phyloP scores from a whole-genome alignment of 1,284 basidiomycete species.

The Ustilago loliicola region DNA sequence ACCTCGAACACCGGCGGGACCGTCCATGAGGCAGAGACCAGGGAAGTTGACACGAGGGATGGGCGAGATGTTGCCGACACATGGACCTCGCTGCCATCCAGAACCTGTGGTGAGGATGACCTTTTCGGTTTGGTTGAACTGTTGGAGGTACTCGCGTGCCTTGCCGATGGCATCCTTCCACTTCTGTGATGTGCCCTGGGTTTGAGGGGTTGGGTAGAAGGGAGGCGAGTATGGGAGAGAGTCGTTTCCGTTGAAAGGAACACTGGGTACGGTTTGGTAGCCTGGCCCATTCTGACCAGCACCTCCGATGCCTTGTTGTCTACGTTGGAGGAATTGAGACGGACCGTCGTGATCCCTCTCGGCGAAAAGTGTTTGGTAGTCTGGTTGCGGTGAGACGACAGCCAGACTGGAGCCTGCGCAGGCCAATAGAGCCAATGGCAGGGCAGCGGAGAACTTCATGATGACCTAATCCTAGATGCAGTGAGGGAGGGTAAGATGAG shows the following conservation, averaged over 20 bases:
- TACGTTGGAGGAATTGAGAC: constrained; percentile 24
- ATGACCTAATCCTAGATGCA: not conserved
- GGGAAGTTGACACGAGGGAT: constrained; percentile 77
- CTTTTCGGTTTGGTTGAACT: constrained; percentile 73
- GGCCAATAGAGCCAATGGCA: constrained; percentile 30
- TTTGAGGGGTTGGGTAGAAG: constrained; percentile 57
- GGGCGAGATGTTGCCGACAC: constrained; percentile 61
- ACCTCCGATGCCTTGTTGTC: constrained; percentile 50
- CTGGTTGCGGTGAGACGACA: constrained; percentile 25
- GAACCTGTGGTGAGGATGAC: constrained; percentile 72
- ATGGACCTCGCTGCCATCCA: constrained; percentile 53
- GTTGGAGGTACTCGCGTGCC: constrained; percentile 70
- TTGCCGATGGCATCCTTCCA: constrained; percentile 77
- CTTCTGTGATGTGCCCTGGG: constrained; percentile 66
- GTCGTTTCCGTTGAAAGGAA: constrained; percentile 55
- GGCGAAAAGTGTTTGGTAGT: constrained; percentile 37
- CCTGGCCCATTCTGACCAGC: constrained; percentile 44
- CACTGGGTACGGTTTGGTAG: constrained; percentile 36
- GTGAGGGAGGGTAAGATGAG: not conserved
- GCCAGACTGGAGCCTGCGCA: constrained; percentile 38
- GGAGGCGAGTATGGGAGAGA: constrained; percentile 57
- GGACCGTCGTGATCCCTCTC: constrained; percentile 23
- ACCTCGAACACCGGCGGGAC: constrained; percentile 76
- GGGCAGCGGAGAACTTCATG: constrained; percentile 38
- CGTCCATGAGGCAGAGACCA: constrained; percentile 77